phyloP scores from a whole-genome alignment of 768 basidiomycete genomes.

The Suillus clintonianus region DNA sequence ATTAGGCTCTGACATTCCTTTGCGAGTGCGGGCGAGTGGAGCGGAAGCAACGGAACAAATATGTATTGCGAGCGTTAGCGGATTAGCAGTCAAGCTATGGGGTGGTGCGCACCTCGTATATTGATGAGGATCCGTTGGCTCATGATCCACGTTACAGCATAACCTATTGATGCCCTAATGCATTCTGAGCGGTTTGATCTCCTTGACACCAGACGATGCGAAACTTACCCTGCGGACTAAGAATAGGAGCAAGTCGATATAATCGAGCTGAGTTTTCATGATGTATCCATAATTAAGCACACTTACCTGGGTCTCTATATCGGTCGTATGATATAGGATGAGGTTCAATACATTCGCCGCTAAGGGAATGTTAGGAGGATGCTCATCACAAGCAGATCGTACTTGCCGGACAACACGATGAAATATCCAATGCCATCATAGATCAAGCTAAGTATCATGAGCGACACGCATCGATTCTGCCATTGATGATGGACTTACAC shows the following conservation, averaged over 20 bases:
- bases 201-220: not conserved
- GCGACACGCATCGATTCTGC: conserved; percentile 8
- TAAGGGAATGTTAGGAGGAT: conserved; percentile 16
- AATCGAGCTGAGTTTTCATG: not conserved
- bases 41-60: not conserved
- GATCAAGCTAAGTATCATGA: conserved; percentile 49
- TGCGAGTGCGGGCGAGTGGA: not conserved
- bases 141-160: conserved; percentile 63
- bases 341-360: conserved; percentile 56
- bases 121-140: conserved; percentile 59
- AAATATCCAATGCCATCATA: conserved; percentile 71
- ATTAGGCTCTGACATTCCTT: conserved; percentile 27
- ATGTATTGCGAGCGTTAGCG: not conserved
- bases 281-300: conserved; percentile 12
- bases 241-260: conserved; percentile 3
- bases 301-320: conserved; percentile 46
- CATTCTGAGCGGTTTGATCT: not conserved
- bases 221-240: conserved; percentile 53
- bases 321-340: conserved; percentile 44
- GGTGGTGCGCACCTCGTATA: conserved; percentile 44
- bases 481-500: conserved; percentile 21
- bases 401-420: conserved; percentile 50
- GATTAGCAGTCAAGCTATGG: not conserved
- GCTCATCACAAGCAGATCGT: not conserved
- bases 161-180: conserved; percentile 53